A percentile compares a stretch with the other conserved stretches of the same genome.
These are phyloP conservation scores for Ascochyta fabae DNA, from an alignment of 2,329 filamentous ascomycete genomes.

Conservation along the genomic window DNA sequence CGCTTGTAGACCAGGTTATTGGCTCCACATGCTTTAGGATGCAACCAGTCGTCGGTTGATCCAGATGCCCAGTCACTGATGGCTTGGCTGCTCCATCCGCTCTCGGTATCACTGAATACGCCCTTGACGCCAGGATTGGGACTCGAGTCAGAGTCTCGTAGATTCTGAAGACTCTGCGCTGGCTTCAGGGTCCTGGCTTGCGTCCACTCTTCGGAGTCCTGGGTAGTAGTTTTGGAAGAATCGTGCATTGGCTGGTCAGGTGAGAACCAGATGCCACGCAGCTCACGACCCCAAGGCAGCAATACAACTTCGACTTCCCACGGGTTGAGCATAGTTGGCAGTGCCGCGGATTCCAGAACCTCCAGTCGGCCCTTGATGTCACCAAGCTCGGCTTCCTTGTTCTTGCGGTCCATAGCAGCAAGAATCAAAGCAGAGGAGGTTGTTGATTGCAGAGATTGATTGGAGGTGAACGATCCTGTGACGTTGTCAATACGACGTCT, in stretches of 20 bases:
- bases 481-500: constrained; percentile 41
- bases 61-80: constrained; percentile 58
- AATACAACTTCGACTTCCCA: constrained; percentile 81
- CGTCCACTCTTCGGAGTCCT: constrained; percentile 57
- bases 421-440: constrained; percentile 48
- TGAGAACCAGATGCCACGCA: constrained; percentile 62
- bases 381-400: constrained; percentile 54
- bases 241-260: constrained; percentile 50
- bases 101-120: constrained; percentile 45
- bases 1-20: constrained; percentile 70
- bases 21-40: constrained; percentile 71
- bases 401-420: constrained; percentile 46
- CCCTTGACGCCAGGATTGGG: constrained; percentile 23
- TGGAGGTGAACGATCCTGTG: constrained; percentile 51
- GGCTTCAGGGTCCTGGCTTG: constrained; percentile 39
- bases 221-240: constrained; percentile 43
- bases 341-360: constrained; percentile 62
- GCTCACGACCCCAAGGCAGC: constrained; percentile 68
- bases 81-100: constrained; percentile 57
- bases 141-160: constrained; percentile 36
- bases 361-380: constrained; percentile 57
- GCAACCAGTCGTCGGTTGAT: constrained; percentile 63
- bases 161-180: constrained; percentile 4
- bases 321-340: constrained; percentile 68
- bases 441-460: constrained; percentile 45